Conservation (phyloP, 805 yeast species). For the Lipomyces sp. region DNA sequence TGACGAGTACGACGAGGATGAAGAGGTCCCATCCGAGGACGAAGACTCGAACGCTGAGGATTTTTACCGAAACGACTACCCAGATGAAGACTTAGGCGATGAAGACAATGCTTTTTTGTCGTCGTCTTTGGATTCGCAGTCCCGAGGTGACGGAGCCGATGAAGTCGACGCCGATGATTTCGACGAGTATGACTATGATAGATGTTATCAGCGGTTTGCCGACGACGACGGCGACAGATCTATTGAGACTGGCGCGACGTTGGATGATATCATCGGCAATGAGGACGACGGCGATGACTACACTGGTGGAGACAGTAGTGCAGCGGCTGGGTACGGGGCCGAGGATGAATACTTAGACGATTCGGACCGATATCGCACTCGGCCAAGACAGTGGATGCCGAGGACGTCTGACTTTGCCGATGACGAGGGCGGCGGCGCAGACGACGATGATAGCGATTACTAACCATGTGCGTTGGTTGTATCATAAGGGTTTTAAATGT, state of each 20-base stretch:
- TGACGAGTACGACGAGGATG: conserved; percentile 36
- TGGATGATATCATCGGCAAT: conserved; percentile 28
- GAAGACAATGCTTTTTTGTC: conserved; percentile 50
- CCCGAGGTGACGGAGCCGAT: conserved; percentile 49
- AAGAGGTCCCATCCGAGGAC: conserved; percentile 41
- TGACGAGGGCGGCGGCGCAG: conserved; percentile 16
- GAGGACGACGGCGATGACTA: conserved; percentile 16
- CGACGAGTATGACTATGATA: conserved; percentile 33
- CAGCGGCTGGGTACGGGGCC: conserved; percentile 4
- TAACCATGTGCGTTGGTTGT: conserved; percentile 11
- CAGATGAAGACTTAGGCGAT: conserved; percentile 74
- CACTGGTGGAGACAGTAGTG: conserved; percentile 15
- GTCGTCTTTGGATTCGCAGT: conserved; percentile 35
- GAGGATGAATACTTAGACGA: conserved; percentile 1
- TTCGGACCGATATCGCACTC: conserved; percentile 1
- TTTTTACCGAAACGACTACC: conserved; percentile 89
- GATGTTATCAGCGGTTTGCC: conserved; percentile 27
- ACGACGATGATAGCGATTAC: conserved; percentile 9
- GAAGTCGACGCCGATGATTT: conserved; percentile 34
- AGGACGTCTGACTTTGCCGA: conserved; percentile 7
- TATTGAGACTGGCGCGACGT: conserved; percentile 9
- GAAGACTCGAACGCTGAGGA: conserved; percentile 72
- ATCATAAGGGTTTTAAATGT: conserved; percentile 20
- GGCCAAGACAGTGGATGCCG: conserved; percentile 6
- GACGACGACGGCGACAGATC: conserved; percentile 35